Percentiles rank a stretch among this genome's conserved stretches.
Evolutionary conservation across 768 basidiomycete species (phyloP).

Genomic region (Coprinopsis strossmayeri): DNA sequence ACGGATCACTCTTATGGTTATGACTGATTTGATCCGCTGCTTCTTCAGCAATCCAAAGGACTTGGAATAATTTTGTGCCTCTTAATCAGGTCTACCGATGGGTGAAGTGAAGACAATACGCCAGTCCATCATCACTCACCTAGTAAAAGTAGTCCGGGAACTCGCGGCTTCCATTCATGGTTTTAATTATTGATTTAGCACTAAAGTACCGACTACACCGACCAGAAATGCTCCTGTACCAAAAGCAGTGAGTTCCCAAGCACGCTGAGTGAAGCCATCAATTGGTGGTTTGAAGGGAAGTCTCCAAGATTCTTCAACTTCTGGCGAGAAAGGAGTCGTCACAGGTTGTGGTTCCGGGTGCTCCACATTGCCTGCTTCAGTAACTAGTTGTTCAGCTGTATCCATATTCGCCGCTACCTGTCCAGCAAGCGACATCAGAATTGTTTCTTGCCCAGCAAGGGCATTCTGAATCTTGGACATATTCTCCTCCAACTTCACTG

Average conservation of each 20-base stretch:
- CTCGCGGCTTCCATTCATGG: too few species aligned
- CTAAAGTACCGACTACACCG: constrained; percentile 25
- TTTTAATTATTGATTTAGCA: constrained; percentile 21
- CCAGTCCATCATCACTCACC: too few species aligned
- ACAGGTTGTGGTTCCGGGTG: background rate
- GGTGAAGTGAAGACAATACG: too few species aligned
- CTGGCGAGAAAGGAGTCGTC: background rate
- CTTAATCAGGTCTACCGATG: too few species aligned
- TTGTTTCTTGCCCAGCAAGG: constrained; percentile 39
- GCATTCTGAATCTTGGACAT: constrained; percentile 41
- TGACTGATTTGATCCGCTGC: too few species aligned
- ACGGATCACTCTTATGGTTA: too few species aligned
- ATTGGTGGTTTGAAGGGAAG: background rate
- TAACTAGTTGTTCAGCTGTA: constrained; percentile 3
- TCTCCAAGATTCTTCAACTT: background rate
- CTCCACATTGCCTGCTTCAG: constrained; percentile 2
- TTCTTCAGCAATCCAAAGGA: too few species aligned
- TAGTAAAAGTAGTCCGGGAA: too few species aligned
- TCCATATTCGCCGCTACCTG: constrained; percentile 17
- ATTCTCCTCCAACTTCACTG: constrained; percentile 38
- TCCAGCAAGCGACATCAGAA: constrained; percentile 21
- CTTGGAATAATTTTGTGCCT: too few species aligned
- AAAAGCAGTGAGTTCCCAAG: constrained; percentile 24
- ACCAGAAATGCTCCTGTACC: constrained; percentile 30
- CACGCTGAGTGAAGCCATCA: constrained; percentile 12